These are phyloP conservation scores for Microbotryum silenes-acaulis DNA, from an alignment of 1,284 basidiomycete species.

Conservation along the genomic window DNA sequence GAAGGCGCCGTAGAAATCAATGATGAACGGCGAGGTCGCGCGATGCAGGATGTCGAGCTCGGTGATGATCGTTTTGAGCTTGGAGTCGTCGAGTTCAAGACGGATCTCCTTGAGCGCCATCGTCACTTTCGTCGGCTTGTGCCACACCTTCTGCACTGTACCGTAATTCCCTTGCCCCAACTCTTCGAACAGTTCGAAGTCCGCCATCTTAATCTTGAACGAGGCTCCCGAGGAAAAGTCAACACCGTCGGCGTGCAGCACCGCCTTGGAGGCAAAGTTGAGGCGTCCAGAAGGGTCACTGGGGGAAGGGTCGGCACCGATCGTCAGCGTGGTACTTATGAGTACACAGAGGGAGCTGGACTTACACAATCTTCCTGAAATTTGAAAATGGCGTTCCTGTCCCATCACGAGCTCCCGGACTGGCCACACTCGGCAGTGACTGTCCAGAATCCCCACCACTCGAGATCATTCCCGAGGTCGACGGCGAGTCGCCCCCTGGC, in stretches of 20 bases:
- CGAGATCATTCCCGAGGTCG: background rate
- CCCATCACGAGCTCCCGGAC: constrained; percentile 16
- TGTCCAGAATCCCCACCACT: constrained; percentile 3
- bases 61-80: constrained; percentile 95
- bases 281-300: constrained; percentile 83
- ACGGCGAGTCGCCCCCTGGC: background rate
- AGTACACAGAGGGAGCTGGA: constrained; percentile 21
- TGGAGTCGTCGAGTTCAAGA: constrained; percentile 88
- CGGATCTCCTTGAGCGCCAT: constrained; percentile 99
- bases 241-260: constrained; percentile 84
- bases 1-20: constrained; percentile 98
- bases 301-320: constrained; percentile 6
- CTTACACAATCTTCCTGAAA: constrained; percentile 89
- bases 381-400: constrained; percentile 74
- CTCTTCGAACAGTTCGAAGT: constrained; percentile 84
- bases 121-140: constrained; percentile 84
- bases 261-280: constrained; percentile 87
- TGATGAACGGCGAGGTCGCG: constrained; percentile 80
- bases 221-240: constrained; percentile 89
- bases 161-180: constrained; percentile 95
- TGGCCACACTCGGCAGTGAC: constrained; percentile 5
- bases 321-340: background rate
- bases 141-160: constrained; percentile 89
- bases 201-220: constrained; percentile 77
- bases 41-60: constrained; percentile 96